Percentiles rank a stretch among this genome's conserved stretches.
Conservation (phyloP, 305 asterid species). For the Fraxinus paxiana region DNA sequence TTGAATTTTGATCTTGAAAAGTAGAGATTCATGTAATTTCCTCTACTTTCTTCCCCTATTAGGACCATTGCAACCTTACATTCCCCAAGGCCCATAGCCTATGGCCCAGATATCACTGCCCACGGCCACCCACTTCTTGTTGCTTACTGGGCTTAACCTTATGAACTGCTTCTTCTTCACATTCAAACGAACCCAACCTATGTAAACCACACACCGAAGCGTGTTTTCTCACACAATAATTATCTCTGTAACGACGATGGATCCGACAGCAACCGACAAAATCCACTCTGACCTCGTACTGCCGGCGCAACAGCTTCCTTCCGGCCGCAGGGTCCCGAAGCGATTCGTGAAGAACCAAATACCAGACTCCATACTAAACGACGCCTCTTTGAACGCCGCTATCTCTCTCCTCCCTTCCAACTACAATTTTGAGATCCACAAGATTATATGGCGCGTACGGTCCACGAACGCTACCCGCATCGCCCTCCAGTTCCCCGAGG, state of each 20-base stretch:
- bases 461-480: slow-evolving; percentile 63
- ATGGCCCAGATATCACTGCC: neutral
- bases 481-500: slow-evolving; percentile 94
- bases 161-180: neutral
- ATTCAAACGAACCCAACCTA: neutral
- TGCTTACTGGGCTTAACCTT: neutral
- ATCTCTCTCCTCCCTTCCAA: slow-evolving; percentile 77
- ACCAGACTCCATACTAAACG: slow-evolving; percentile 72
- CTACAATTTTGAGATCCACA: slow-evolving; percentile 93
- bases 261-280: neutral
- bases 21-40: no score
- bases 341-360: slow-evolving; percentile 76
- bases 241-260: neutral
- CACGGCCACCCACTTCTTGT: no score
- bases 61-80: neutral
- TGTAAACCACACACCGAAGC: neutral
- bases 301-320: neutral
- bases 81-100: neutral
- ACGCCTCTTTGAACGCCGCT: slow-evolving; percentile 75
- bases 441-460: slow-evolving; percentile 69
- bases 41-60: neutral
- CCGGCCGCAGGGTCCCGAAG: slow-evolving; percentile 41
- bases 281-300: neutral
- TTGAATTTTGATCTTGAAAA: no score
- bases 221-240: neutral